phyloP scores from a whole-genome alignment of 139 green algal species.

The Tetradesmus obliquus region DNA sequence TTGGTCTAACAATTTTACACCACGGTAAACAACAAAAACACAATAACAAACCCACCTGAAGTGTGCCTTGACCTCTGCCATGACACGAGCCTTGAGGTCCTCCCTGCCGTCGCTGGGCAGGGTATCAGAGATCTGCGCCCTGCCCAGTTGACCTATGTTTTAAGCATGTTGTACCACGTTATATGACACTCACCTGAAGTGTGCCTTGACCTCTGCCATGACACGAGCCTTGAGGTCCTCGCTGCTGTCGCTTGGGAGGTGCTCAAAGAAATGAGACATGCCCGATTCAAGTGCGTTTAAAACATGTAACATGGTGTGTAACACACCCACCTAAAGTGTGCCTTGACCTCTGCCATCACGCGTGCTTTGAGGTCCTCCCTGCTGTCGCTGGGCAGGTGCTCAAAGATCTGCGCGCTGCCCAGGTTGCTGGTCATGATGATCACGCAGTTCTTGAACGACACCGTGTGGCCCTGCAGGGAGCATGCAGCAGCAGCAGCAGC shows the following conservation, averaged over 20 bases:
- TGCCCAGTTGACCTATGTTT: slow-evolving; percentile 70
- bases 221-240: slow-evolving; percentile 43
- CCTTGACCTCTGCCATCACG: slow-evolving; percentile 78
- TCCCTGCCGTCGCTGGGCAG: no score
- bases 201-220: slow-evolving; percentile 75
- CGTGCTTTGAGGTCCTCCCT: slow-evolving; percentile 32
- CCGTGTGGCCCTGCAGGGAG: slow-evolving; percentile 79
- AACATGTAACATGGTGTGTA: no score
- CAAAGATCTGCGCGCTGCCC: slow-evolving; percentile 81
- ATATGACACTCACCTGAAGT: slow-evolving; percentile 79
- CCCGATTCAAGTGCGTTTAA: slow-evolving; percentile 57
- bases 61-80: slow-evolving; percentile 74
- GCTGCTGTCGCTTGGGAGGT: slow-evolving; percentile 43
- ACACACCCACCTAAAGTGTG: slow-evolving; percentile 81
- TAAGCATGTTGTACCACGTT: no score
- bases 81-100: slow-evolving; percentile 45
- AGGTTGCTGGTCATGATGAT: slow-evolving; percentile 99
- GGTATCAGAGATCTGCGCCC: slow-evolving; percentile 71
- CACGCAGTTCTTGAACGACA: slow-evolving; percentile 97
- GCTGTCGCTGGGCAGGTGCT: slow-evolving; percentile 47
- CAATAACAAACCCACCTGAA: no score
- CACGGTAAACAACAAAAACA: no score
- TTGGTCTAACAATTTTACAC: no score
- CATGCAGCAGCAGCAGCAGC: slow-evolving; percentile 42
- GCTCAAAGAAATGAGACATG: slow-evolving; percentile 24